Evolutionary conservation across 2,329 filamentous ascomycete species (phyloP), one percentile per base, ranked within the genome.

Genomic region (Penicillium sp.): DNA sequence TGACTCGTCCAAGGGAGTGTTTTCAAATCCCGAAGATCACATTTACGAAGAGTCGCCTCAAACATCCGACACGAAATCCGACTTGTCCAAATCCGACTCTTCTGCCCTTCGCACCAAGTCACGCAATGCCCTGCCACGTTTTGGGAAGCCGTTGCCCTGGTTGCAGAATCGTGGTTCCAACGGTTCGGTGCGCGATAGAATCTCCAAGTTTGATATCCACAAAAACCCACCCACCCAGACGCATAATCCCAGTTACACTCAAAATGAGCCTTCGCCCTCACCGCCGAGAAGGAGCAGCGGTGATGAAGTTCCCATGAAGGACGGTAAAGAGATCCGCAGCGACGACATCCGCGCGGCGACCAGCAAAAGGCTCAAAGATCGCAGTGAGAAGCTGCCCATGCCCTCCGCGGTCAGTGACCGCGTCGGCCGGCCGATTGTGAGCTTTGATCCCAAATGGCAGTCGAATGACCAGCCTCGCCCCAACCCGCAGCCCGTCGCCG

Each of bases 401-500:
- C 91, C 91, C 56, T 88, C 87, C 46, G 85, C 88, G 63, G 90
- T 97, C 69, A 96, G 90, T 73, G 86, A 96, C 73, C 86, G 80
- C 64, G 86, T 87, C 60, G 89, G 89, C 60, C 83, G 91, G 66
- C 91, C 91, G 54, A 97, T 97, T 76, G 91, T 97, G 77, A 97
- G 91, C 79, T 97, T 97, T 78, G 81, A 95, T 72, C 81, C 81
- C 63, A 81, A 85, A 66, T 95, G 88, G 74, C 86, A 84, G 70
- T 74, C 79, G 73, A 76, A 77, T 68, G 73, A 74, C 26, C 60
- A 67, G 49, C 53, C 62, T 7, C 62, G 61, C 41, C 55, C 56
- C 4, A 49, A 56, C 12, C 54, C 49, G 18, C 47, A 55, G 29
- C 48, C 33, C 52, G 25, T 44, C 25, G 47, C 66, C 46, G 68